These are phyloP conservation scores for Phytophthora hybrid DNA, from an alignment of 352 stramenopile species.

Conservation along the genomic window DNA sequence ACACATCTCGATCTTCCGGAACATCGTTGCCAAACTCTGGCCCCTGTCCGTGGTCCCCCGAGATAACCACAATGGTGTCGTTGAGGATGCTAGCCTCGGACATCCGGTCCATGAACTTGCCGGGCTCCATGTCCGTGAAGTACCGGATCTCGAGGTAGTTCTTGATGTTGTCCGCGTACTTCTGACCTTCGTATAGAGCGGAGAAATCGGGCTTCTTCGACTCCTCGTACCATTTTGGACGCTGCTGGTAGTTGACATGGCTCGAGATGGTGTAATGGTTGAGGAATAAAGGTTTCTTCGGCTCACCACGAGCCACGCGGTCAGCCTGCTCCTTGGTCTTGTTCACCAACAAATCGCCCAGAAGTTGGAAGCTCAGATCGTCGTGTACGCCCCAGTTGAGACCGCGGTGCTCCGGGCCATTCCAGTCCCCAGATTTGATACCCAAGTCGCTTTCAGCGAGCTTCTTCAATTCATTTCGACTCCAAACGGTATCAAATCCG, in stretches of 20 bases:
- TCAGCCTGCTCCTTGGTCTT: conserved; percentile 42
- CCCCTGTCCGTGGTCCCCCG: conserved; percentile 55
- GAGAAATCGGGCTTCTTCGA: conserved; percentile 46
- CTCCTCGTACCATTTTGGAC: conserved; percentile 46
- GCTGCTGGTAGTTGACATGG: conserved; percentile 45
- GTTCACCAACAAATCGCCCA: conserved; percentile 55
- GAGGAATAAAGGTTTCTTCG: conserved; percentile 53
- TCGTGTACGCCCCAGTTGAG: conserved; percentile 57
- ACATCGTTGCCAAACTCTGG: conserved; percentile 44
- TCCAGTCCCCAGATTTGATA: conserved; percentile 49
- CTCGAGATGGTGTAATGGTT: conserved; percentile 68
- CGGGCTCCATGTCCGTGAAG: conserved; percentile 53
- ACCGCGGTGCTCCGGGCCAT: conserved; percentile 19
- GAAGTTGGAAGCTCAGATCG: conserved; percentile 51
- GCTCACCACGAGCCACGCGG: conserved; percentile 17
- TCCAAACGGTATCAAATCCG: conserved; percentile 59
- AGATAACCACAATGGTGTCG: conserved; percentile 60
- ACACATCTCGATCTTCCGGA: conserved; percentile 42
- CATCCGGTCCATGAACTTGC: conserved; percentile 62
- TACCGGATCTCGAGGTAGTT: conserved; percentile 57
- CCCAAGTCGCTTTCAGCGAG: conserved; percentile 44
- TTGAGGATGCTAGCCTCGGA: conserved; percentile 45
- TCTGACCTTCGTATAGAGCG: conserved; percentile 33
- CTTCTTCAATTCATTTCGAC: conserved; percentile 44
- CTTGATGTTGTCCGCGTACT: too few species aligned